A percentile compares a stretch with the other conserved stretches of the same genome.
phyloP scores from a whole-genome alignment of 352 stramenopile genomes.

The Halophytophthora batemanensis region DNA sequence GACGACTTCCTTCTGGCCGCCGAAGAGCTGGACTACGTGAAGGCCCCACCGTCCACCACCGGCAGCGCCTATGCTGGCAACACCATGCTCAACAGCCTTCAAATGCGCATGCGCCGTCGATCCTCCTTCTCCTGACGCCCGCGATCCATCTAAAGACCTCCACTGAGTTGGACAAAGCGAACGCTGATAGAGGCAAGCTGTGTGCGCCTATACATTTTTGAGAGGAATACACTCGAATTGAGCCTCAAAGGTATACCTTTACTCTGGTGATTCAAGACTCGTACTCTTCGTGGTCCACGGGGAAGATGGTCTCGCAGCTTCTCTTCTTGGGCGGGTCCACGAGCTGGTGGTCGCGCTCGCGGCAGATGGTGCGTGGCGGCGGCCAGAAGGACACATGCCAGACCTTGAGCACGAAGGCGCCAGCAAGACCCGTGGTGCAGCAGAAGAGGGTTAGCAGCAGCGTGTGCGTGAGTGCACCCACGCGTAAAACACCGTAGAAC shows the following conservation, averaged over 20 bases:
- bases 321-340: slow-evolving; percentile 15
- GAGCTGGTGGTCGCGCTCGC: slow-evolving; percentile 41
- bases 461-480: slow-evolving; percentile 38
- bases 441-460: slow-evolving; percentile 36
- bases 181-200: too few relatives aligned
- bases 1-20: slow-evolving; percentile 64
- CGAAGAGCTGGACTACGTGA: slow-evolving; percentile 42
- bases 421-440: slow-evolving; percentile 22
- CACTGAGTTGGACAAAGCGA: too few relatives aligned
- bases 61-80: slow-evolving; percentile 6
- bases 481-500: slow-evolving; percentile 55
- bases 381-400: slow-evolving; percentile 36
- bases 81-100: slow-evolving; percentile 47
- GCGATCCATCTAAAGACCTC: too few relatives aligned
- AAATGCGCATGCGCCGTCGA: slow-evolving; percentile 52
- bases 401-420: slow-evolving; percentile 29
- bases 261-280: too few relatives aligned
- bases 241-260: too few relatives aligned
- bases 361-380: slow-evolving; percentile 42
- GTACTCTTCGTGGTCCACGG: slow-evolving; percentile 27
- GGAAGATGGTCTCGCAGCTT: slow-evolving; percentile 36
- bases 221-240: too few relatives aligned
- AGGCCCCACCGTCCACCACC: slow-evolving; percentile 3
- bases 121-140: slow-evolving; percentile 42
- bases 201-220: too few relatives aligned